Percentiles rank a stretch among this genome's conserved stretches.
Evolutionary conservation across 805 yeast genomes (phyloP).

Genomic region (Candida arabinofermentans): DNA sequence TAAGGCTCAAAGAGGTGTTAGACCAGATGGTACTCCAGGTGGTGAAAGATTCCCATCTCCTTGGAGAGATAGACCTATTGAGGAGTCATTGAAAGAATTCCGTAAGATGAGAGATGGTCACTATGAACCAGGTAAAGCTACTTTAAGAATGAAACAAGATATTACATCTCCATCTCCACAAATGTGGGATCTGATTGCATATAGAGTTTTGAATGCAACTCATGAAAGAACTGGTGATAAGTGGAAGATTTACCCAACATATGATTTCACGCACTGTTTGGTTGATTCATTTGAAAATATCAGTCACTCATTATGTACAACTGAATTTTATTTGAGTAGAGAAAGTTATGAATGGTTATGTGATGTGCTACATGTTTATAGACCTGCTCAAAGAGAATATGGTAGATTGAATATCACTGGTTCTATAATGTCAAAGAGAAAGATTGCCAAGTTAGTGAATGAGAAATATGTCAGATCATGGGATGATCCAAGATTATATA

Average conservation of each 20-base stretch:
- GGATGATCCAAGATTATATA: conserved; percentile 97
- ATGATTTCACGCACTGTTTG: conserved; percentile 98
- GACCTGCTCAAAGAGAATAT: conserved; percentile 98
- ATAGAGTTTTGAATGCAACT: conserved; percentile 85
- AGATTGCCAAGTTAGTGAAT: conserved; percentile 87
- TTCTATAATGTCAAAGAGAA: conserved; percentile 90
- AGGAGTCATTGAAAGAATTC: conserved; percentile 75
- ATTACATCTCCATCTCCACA: conserved; percentile 88
- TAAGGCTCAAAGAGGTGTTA: conserved; percentile 84
- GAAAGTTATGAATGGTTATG: conserved; percentile 98
- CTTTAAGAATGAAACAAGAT: conserved; percentile 96
- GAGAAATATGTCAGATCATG: conserved; percentile 85
- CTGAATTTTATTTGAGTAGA: conserved; percentile 88
- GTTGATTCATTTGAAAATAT: conserved; percentile 97
- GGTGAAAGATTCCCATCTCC: conserved; percentile 84
- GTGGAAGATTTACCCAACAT: conserved; percentile 98
- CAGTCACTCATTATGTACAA: conserved; percentile 92
- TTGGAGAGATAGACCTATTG: conserved; percentile 67
- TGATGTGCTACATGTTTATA: conserved; percentile 88
- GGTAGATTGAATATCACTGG: conserved; percentile 96
- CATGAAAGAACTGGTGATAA: conserved; percentile 96
- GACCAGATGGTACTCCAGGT: conserved; percentile 89
- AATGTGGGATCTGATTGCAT: conserved; percentile 99
- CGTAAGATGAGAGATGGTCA: conserved; percentile 89
- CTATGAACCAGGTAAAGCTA: conserved; percentile 88